These are phyloP conservation scores for Pyropia haitanensis DNA, from an alignment of 23 red algal species.

Conservation along the genomic window DNA sequence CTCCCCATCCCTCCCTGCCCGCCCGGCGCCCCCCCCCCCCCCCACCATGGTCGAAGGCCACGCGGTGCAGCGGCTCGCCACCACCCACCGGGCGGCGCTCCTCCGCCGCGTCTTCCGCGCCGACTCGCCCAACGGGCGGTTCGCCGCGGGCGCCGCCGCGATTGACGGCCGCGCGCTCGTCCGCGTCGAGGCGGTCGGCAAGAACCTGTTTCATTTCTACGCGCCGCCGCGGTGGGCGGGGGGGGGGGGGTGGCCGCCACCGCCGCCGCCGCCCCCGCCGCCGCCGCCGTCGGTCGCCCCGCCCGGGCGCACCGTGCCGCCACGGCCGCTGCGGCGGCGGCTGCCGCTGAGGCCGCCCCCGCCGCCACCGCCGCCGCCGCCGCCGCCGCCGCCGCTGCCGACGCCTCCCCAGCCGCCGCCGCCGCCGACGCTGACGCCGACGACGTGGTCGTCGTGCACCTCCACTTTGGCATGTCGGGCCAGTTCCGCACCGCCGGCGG, in stretches of 20 bases:
- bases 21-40: too few species aligned
- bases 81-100: slow-evolving; percentile 7
- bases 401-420: not conserved
- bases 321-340: not conserved
- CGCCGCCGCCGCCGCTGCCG: not conserved
- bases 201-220: slow-evolving; percentile 27
- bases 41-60: slow-evolving; percentile 21
- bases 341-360: too few species aligned
- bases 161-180: slow-evolving; percentile 1
- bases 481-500: not conserved
- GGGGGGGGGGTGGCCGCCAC: not conserved
- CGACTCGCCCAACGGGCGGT: slow-evolving; percentile 16
- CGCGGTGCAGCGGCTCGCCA: slow-evolving; percentile 4
- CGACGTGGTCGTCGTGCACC: slow-evolving; percentile 2
- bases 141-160: slow-evolving; percentile 3
- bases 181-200: slow-evolving; percentile 10
- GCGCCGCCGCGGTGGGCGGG: not conserved
- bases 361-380: not conserved
- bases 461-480: slow-evolving; percentile 27
- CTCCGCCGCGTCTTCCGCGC: not conserved
- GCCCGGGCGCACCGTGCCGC: not conserved
- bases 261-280: not conserved
- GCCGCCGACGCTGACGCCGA: not conserved
- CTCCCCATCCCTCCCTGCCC: too few species aligned
- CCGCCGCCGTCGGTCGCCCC: not conserved